Evolutionary conservation across 345 rosid genomes (phyloP).

Genomic region (Populus nigra): DNA sequence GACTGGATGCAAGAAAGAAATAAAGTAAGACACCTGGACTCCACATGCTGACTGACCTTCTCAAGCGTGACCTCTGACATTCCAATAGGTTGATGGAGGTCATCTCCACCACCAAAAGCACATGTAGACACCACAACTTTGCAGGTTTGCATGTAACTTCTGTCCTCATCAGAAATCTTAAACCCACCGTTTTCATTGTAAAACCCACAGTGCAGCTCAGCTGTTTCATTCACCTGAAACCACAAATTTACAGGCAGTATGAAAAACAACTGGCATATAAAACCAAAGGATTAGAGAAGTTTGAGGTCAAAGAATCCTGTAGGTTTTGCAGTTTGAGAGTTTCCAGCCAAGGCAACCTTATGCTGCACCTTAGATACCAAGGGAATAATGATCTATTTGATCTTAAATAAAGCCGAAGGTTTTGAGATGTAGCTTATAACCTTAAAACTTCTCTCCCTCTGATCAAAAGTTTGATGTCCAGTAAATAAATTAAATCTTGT

Average conservation of each 20-base stretch:
- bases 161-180: slow-evolving; percentile 61
- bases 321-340: background rate
- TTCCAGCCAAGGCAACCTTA: too few relatives aligned
- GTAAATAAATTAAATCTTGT: slow-evolving; percentile 77
- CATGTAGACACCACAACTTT: slow-evolving; percentile 77
- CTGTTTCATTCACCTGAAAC: slow-evolving; percentile 62
- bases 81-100: slow-evolving; percentile 92
- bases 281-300: background rate
- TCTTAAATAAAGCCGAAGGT: background rate
- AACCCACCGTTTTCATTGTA: slow-evolving; percentile 78
- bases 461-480: slow-evolving; percentile 70
- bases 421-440: slow-evolving; percentile 32
- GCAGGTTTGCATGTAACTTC: slow-evolving; percentile 59
- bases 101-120: slow-evolving; percentile 98
- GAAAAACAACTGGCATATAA: slow-evolving; percentile 14
- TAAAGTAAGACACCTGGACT: slow-evolving; percentile 1
- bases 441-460: slow-evolving; percentile 82
- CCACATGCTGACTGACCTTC: slow-evolving; percentile 51
- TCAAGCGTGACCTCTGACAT: slow-evolving; percentile 58
- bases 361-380: background rate
- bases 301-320: background rate
- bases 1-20: slow-evolving; percentile 1
- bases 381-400: background rate
- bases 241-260: slow-evolving; percentile 12
- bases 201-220: slow-evolving; percentile 77